These are phyloP conservation scores for Chaetomium olivaceum DNA, from an alignment of 2,329 filamentous ascomycete genomes.

Conservation along the genomic window DNA sequence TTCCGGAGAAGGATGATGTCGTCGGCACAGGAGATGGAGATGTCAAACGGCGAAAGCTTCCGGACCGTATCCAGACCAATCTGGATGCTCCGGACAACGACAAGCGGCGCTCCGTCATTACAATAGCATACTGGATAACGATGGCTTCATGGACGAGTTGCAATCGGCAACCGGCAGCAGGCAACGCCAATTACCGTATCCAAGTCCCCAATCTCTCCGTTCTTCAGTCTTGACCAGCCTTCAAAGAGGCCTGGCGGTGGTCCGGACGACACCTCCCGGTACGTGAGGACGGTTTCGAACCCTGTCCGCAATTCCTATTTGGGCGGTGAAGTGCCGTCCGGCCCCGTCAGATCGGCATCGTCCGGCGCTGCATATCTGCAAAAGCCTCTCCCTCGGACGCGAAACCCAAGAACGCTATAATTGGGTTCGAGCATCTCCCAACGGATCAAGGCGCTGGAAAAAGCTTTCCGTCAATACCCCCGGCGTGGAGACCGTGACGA, in stretches of 20 bases:
- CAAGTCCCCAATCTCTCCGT: slow-evolving; percentile 77
- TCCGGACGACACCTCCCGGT: slow-evolving; percentile 28
- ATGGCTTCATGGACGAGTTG: slow-evolving; percentile 81
- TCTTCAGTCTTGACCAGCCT: slow-evolving; percentile 47
- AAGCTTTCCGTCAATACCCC: slow-evolving; percentile 61
- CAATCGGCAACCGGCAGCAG: slow-evolving; percentile 76
- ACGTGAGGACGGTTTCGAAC: slow-evolving; percentile 53
- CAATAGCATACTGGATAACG: slow-evolving; percentile 65
- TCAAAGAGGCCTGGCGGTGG: slow-evolving; percentile 33
- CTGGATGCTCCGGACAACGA: slow-evolving; percentile 40
- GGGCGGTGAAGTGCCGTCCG: slow-evolving; percentile 48
- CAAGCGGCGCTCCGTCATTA: slow-evolving; percentile 44
- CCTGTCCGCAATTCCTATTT: slow-evolving; percentile 49
- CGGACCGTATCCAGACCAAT: slow-evolving; percentile 60
- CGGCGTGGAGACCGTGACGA: slow-evolving; percentile 19
- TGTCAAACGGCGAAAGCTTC: slow-evolving; percentile 40
- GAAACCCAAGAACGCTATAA: slow-evolving; percentile 71
- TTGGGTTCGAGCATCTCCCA: slow-evolving; percentile 90
- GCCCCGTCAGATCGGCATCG: slow-evolving; percentile 55
- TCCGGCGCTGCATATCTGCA: slow-evolving; percentile 58
- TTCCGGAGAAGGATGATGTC: slow-evolving; percentile 24
- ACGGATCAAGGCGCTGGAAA: slow-evolving; percentile 86
- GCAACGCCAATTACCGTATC: slow-evolving; percentile 77
- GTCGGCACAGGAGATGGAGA: slow-evolving; percentile 33
- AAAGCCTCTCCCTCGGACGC: slow-evolving; percentile 55